Evolutionary conservation across 1,284 basidiomycete species (phyloP).

Genomic region (Flammula alnicola): DNA sequence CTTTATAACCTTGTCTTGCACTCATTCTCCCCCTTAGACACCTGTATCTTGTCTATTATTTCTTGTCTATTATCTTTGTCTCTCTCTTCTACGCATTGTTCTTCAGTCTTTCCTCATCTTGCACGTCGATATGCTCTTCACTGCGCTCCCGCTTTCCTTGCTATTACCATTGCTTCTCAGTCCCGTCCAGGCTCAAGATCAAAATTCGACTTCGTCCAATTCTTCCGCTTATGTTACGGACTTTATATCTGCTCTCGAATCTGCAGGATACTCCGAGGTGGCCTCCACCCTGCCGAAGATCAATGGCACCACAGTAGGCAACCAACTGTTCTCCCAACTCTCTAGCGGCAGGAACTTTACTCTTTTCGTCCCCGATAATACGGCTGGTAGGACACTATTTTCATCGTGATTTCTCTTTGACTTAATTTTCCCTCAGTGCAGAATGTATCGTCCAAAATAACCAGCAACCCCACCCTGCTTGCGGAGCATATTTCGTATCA

Average conservation of each 20-base stretch:
- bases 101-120: not conserved
- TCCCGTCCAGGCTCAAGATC: conserved; percentile 17
- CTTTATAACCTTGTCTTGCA: conserved; percentile 3
- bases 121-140: conserved; percentile 19
- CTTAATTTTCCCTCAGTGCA: conserved; percentile 19
- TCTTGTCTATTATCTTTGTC: not conserved
- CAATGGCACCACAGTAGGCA: conserved; percentile 48
- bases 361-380: conserved; percentile 54
- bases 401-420: conserved; percentile 1
- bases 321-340: conserved; percentile 47
- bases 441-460: conserved; percentile 19
- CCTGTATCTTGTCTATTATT: too few species aligned
- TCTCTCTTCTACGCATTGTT: not conserved
- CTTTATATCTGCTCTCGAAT: conserved; percentile 16
- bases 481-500: conserved; percentile 32
- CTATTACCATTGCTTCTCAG: conserved; percentile 19
- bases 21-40: not conserved
- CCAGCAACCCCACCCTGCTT: conserved; percentile 21
- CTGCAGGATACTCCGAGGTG: conserved; percentile 23
- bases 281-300: conserved; percentile 24
- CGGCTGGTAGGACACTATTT: conserved; percentile 43
- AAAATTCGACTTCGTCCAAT: conserved; percentile 17
- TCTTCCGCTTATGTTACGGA: conserved; percentile 15
- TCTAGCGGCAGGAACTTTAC: conserved; percentile 41
- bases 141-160: conserved; percentile 19